Base-by-base conservation (phyloP, 352 stramenopile species). In the Stramenopiles sp. region DNA sequence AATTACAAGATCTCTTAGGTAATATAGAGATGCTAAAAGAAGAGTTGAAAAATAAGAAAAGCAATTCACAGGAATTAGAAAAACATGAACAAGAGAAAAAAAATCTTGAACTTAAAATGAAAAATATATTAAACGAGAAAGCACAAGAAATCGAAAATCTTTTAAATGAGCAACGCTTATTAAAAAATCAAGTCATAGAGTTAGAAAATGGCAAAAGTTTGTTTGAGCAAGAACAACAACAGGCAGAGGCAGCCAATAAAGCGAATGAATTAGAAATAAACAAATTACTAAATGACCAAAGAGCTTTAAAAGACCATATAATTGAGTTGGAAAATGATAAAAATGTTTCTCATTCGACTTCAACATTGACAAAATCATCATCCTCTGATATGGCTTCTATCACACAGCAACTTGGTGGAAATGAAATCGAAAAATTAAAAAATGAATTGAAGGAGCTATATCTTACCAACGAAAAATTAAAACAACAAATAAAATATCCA, bases 261-360 rank as follows among this genome's bases (percentile, higher is more conserved):
- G 20, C 53, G 20, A 20, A 69, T 23, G 53, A 69, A 27, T 23
- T 23, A 69, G 53, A 27, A 20, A 20, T 27, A 20, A 27, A 27
- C 20, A 27, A 69, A 69, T 20, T 23, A 69, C 20, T 23, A 27
- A 27, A 69, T 69, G 20, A 69, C 27, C 20, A 23, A 20, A 27
- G 27, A 69, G 53, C 53, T 23, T 69, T 23, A 23, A 69, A 69
- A 69, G 53, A 69, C 53, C 20, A 27, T 23, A 23, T 69, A 27
- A 69, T 69, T 69, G 53, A 69, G 53, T 27, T 69, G 20, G 53
- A 69, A 69, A 69, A 69, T 69, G 53, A 69, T 23, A 69, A 69
- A 23, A 27, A 69, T 23, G 27, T 23, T 69, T 69, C 27, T 69
- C 53, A 27, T 69, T 23, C 53, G n/a, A n/a, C n/a, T n/a, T n/a